Evolutionary conservation across 441 rosid genomes (phyloP), one percentile per base, ranked within the genome.

Genomic region (Erodium moschatum): DNA sequence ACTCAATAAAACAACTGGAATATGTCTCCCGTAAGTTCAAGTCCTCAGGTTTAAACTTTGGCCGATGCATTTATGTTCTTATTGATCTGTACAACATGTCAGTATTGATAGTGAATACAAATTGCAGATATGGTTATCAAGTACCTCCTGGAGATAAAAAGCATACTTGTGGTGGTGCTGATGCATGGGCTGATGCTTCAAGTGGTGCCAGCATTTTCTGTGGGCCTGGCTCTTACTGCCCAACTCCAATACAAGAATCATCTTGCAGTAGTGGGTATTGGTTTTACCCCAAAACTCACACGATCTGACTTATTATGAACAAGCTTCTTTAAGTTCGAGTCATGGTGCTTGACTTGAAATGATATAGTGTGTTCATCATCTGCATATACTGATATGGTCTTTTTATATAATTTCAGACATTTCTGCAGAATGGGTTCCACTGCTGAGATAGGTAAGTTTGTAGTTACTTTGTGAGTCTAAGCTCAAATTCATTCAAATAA

Each of bases 91-190:
- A 24, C 27, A 24, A 24, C 27, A 24, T 24, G 27, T 24, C 27
- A 21, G 0, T 62, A 54, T 6, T 54, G 5, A 54, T 54, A 19
- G 20, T 18, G 0, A 9, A 16, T 54, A 54, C 19, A 16, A 54
- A 15, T 70, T 84, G 73, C 86, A 91, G 98, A 80, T 93, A 93
- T 70, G 75, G 68, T 69, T 93, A 93, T 78, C 98, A 87, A 54
- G 76, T 86, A 69, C 89, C 97, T 48, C 83, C 89, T 0, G 88
- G 86, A 71, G 13, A 68, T 75, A 85, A 78, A 24, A 87, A 88
- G 79, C 96, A 86, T 72, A 84, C 90, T 18, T 93, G 98, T 81
- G 97, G 98, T 46, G 97, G 98, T 62, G 97, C 98, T 69, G 85
- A 93, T 68, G 69, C 85, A 66, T 93, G 98, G 98, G 87, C 95